Percentiles rank a stretch among this genome's conserved stretches.
These are phyloP conservation scores for Diplodia sapinea DNA, from an alignment of 2,329 filamentous ascomycete species.

Conservation along the genomic window DNA sequence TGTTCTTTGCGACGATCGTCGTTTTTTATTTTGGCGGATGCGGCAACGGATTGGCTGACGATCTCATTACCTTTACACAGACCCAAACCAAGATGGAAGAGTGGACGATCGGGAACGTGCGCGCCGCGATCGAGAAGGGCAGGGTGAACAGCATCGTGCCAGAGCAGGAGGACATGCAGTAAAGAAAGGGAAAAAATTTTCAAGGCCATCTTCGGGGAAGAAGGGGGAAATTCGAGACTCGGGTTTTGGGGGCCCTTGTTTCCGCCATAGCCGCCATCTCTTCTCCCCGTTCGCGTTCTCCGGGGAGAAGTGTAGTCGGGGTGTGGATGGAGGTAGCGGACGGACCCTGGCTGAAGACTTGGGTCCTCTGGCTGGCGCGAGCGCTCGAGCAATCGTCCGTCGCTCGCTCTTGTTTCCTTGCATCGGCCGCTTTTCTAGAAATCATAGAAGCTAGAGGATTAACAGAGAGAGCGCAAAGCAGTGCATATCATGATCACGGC, in stretches of 20 bases:
- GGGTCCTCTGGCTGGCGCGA: conserved; percentile 8
- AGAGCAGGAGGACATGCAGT: conserved; percentile 64
- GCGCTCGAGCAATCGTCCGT: background rate
- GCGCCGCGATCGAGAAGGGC: conserved; percentile 65
- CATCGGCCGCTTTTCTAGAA: background rate
- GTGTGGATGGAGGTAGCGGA: background rate
- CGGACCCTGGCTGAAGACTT: background rate
- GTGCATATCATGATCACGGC: background rate
- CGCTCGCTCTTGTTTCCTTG: background rate
- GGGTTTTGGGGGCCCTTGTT: background rate
- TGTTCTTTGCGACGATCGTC: background rate
- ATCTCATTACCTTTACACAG: conserved; percentile 40
- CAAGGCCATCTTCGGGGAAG: too few relatives aligned
- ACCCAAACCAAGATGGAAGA: conserved; percentile 70
- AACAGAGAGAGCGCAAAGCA: too few relatives aligned
- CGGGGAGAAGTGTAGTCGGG: background rate
- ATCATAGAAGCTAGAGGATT: background rate
- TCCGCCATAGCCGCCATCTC: background rate
- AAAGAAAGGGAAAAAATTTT: background rate
- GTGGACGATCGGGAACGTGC: conserved; percentile 75
- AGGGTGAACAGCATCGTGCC: conserved; percentile 72
- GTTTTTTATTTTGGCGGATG: background rate
- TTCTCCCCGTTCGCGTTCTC: background rate
- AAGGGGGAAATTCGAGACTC: background rate
- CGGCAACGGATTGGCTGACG: conserved; percentile 13